These are phyloP conservation scores for Talaromyces nanjingensis DNA, from an alignment of 495 filamentous ascomycete species.

Conservation along the genomic window DNA sequence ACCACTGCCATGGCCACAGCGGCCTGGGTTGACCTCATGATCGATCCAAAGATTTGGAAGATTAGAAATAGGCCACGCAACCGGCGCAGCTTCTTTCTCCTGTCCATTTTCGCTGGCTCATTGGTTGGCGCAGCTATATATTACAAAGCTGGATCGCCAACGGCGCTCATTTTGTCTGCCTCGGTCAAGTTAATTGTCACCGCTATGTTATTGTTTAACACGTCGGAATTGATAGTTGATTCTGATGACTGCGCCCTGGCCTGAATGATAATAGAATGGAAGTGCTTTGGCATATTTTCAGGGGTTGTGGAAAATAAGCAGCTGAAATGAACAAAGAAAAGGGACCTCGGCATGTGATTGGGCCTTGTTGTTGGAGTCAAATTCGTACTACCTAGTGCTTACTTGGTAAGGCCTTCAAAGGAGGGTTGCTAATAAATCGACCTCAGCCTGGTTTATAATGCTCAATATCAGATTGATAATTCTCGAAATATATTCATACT, in stretches of 20 bases:
- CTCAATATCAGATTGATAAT: too few relatives aligned
- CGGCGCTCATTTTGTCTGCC: not conserved
- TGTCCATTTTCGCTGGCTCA: slow-evolving; percentile 40
- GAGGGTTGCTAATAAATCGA: too few relatives aligned
- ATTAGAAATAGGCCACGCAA: slow-evolving; percentile 43
- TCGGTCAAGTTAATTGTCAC: not conserved
- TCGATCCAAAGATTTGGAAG: slow-evolving; percentile 41
- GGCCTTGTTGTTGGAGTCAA: too few relatives aligned
- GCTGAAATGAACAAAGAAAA: too few relatives aligned
- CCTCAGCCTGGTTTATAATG: too few relatives aligned
- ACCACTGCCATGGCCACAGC: slow-evolving; percentile 63
- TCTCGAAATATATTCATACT: too few relatives aligned
- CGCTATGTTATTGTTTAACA: not conserved
- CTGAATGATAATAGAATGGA: not conserved
- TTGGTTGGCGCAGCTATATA: slow-evolving; percentile 38
- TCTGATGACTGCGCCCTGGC: not conserved
- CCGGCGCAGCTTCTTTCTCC: slow-evolving; percentile 44
- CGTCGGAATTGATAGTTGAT: not conserved
- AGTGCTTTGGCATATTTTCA: too few relatives aligned
- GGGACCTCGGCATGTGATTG: too few relatives aligned
- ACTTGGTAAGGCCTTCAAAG: too few relatives aligned
- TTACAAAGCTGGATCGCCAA: not conserved
- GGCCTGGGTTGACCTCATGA: slow-evolving; percentile 53
- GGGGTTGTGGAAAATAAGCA: too few relatives aligned
- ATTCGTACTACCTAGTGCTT: too few relatives aligned